Evolutionary conservation across 225 moss, liverwort and hornwort species (phyloP).

Genomic region (Marchantia polymorpha): DNA sequence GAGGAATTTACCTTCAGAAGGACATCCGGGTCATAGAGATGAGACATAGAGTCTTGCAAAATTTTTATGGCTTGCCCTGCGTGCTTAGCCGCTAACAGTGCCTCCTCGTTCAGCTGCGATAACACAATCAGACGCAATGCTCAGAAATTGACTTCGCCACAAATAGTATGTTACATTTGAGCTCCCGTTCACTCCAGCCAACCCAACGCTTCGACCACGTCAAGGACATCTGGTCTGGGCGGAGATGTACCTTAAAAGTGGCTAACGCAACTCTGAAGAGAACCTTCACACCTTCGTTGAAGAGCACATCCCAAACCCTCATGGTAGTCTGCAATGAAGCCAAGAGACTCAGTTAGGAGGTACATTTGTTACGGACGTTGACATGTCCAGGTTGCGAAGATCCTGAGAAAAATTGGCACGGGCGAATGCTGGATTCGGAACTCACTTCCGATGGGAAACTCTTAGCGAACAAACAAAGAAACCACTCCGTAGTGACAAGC

Average conservation of each 20-base stretch:
- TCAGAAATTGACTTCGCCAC: constrained; percentile 46
- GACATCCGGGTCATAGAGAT: constrained; percentile 78
- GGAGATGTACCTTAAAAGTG: constrained; percentile 65
- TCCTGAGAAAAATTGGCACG: not conserved
- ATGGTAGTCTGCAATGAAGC: constrained; percentile 62
- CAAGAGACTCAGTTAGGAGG: not conserved
- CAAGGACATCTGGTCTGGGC: not conserved
- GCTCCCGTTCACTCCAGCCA: not conserved
- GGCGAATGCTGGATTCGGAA: not conserved
- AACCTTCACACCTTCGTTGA: constrained; percentile 89
- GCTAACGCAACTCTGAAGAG: constrained; percentile 91
- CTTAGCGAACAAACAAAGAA: constrained; percentile 93
- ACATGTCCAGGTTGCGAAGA: not conserved
- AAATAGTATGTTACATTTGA: not conserved
- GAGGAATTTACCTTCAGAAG: constrained; percentile 58
- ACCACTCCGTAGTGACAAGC: constrained; percentile 91
- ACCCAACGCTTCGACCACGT: not conserved
- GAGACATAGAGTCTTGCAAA: constrained; percentile 76
- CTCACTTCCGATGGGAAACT: constrained; percentile 89
- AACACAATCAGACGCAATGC: not conserved
- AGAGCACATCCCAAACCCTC: constrained; percentile 96
- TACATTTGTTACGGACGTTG: not conserved
- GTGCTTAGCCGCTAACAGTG: constrained; percentile 70
- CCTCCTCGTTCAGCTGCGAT: constrained; percentile 78
- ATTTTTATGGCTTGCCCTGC: constrained; percentile 86